Percentiles rank a stretch among this genome's conserved stretches.
phyloP scores from a whole-genome alignment of 768 basidiomycete genomes.

The Leucosporidium yakuticum region DNA sequence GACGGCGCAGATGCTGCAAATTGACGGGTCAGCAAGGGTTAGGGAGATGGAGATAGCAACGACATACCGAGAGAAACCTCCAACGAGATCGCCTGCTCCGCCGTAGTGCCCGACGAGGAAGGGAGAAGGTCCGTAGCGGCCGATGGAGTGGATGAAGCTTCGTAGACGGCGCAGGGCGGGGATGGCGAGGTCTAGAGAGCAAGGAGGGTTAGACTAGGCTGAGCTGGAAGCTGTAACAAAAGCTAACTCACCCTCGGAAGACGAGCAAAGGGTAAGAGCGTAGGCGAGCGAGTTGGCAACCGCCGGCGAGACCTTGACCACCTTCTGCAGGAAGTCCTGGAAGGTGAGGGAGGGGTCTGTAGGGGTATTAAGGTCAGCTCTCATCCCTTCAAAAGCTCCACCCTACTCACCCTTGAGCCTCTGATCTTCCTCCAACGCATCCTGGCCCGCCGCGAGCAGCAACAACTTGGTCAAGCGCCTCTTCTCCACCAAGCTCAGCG shows the following conservation, averaged over 20 bases:
- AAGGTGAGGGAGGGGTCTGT: slow-evolving; percentile 23
- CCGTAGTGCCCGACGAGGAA: slow-evolving; percentile 96
- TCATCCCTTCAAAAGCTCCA: too few relatives aligned
- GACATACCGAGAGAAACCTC: slow-evolving; percentile 60
- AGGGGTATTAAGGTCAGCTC: background rate
- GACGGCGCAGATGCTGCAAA: slow-evolving; percentile 69
- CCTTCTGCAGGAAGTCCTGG: slow-evolving; percentile 15
- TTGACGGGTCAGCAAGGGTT: background rate
- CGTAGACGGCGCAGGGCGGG: slow-evolving; percentile 65
- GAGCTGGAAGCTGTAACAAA: too few relatives aligned
- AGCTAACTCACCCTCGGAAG: slow-evolving; percentile 2
- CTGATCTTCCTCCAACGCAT: slow-evolving; percentile 46
- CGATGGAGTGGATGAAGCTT: slow-evolving; percentile 66
- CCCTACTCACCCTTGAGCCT: slow-evolving; percentile 16
- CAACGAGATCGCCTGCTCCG: slow-evolving; percentile 81
- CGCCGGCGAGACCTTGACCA: slow-evolving; percentile 6
- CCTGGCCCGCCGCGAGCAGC: slow-evolving; percentile 58
- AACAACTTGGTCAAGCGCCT: slow-evolving; percentile 86
- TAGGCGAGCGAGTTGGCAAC: slow-evolving; percentile 24
- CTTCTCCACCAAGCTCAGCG: slow-evolving; percentile 73
- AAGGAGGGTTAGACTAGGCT: too few relatives aligned
- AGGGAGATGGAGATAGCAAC: background rate
- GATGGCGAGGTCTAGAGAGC: slow-evolving; percentile 56
- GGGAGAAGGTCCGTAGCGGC: slow-evolving; percentile 78
- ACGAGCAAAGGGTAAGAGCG: slow-evolving; percentile 26